phyloP scores from a whole-genome alignment of 768 basidiomycete species.

The Porpolomopsis calyptriformis region DNA sequence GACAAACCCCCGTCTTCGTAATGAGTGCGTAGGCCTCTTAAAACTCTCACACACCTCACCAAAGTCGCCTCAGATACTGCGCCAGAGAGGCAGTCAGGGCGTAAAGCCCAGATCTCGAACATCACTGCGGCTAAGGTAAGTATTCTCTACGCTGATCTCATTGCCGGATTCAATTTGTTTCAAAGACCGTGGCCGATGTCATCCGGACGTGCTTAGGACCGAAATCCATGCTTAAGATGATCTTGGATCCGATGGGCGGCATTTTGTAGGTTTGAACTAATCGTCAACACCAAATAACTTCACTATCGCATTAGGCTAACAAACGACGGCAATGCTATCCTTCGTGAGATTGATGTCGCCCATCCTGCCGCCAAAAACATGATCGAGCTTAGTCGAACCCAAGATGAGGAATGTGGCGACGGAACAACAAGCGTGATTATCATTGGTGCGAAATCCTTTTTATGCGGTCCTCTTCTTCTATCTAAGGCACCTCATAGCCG shows the following conservation, averaged over 20 bases:
- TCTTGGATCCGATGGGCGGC: constrained; percentile 98
- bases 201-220: constrained; percentile 96
- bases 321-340: constrained; percentile 97
- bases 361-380: constrained; percentile 99
- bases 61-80: constrained; percentile 57
- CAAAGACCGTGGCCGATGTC: constrained; percentile 92
- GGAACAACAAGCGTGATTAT: constrained; percentile 98
- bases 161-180: constrained; percentile 1
- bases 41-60: background rate
- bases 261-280: constrained; percentile 57
- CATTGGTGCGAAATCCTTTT: constrained; percentile 48
- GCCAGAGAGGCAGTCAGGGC: constrained; percentile 86
- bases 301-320: constrained; percentile 51
- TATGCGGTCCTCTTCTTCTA: background rate
- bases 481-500: constrained; percentile 36
- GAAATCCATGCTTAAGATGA: constrained; percentile 99
- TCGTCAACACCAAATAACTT: constrained; percentile 5
- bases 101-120: constrained; percentile 94
- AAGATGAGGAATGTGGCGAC: constrained; percentile 98
- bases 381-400: constrained; percentile 96
- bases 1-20: constrained; percentile 74
- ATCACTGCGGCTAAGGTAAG: constrained; percentile 92
- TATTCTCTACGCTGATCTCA: constrained; percentile 6
- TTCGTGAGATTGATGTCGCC: constrained; percentile 97
- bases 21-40: constrained; percentile 45